Evolutionary conservation across 306 rosid species (phyloP).

Genomic region (Malus asiatica): DNA sequence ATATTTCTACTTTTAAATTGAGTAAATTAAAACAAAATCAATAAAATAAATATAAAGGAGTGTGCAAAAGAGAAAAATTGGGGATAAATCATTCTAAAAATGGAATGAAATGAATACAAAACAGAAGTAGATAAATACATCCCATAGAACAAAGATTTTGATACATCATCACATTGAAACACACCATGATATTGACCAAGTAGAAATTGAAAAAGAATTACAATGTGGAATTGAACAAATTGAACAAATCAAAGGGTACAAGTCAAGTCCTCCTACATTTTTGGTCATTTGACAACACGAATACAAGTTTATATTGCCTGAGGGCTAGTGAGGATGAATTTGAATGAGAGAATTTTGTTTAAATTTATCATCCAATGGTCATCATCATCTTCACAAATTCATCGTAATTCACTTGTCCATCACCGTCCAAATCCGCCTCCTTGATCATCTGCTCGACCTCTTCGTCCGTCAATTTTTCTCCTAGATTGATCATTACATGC

Average conservation of each 20-base stretch:
- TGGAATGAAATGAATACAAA: neutral
- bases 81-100: no score
- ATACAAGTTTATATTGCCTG: slow-evolving; percentile 19
- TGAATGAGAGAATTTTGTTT: slow-evolving; percentile 11
- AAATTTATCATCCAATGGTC: slow-evolving; percentile 49
- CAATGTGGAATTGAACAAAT: slow-evolving; percentile 17
- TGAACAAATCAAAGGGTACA: slow-evolving; percentile 34
- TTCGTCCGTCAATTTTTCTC: slow-evolving; percentile 80
- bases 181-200: slow-evolving; percentile 1
- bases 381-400: slow-evolving; percentile 91
- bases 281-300: slow-evolving; percentile 20
- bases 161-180: neutral
- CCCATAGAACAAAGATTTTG: neutral
- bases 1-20: no score
- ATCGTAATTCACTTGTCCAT: slow-evolving; percentile 86
- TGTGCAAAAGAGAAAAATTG: neutral
- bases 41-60: neutral
- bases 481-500: slow-evolving; percentile 88
- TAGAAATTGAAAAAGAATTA: slow-evolving; percentile 16
- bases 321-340: slow-evolving; percentile 14
- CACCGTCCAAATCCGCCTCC: slow-evolving; percentile 95
- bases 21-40: no score
- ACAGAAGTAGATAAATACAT: neutral
- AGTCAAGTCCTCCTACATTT: slow-evolving; percentile 24
- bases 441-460: slow-evolving; percentile 90